These are phyloP conservation scores for Fraxinus velutina DNA, from an alignment of 305 asterid species.

Conservation along the genomic window DNA sequence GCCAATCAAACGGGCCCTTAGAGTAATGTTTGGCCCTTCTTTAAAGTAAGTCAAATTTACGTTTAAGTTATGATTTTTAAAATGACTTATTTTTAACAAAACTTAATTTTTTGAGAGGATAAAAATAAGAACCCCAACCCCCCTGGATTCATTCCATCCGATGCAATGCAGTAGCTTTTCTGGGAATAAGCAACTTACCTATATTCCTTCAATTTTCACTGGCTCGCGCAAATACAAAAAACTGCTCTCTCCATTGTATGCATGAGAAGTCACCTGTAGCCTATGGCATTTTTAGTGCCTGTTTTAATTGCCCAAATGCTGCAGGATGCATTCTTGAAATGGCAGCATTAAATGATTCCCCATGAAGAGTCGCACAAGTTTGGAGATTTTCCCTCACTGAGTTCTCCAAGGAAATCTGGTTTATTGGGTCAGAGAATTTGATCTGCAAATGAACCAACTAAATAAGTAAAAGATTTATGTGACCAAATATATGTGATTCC, in stretches of 20 bases:
- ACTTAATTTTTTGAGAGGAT: neutral
- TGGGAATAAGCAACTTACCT: conserved; percentile 22
- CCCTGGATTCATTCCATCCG: neutral
- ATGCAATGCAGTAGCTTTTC: neutral
- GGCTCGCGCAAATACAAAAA: conserved; percentile 22
- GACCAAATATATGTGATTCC: conserved; percentile 3
- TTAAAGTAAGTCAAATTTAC: neutral
- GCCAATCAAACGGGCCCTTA: neutral
- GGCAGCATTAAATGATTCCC: conserved; percentile 71
- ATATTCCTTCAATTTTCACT: conserved; percentile 13
- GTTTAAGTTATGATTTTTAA: neutral
- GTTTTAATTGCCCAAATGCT: conserved; percentile 70
- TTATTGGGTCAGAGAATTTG: conserved; percentile 80
- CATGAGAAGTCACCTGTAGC: conserved; percentile 16
- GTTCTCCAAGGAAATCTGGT: conserved; percentile 68
- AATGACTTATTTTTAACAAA: neutral
- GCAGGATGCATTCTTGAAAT: conserved; percentile 86
- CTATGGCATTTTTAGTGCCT: conserved; percentile 79
- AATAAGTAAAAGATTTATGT: neutral
- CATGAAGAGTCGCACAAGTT: conserved; percentile 81
- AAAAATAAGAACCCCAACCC: neutral
- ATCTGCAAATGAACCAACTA: conserved; percentile 45
- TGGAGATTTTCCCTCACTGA: conserved; percentile 84
- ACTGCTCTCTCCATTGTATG: conserved; percentile 22
- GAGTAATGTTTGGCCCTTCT: neutral